Conservation (phyloP, 805 yeast genomes). For the Candida endomychidarum region DNA sequence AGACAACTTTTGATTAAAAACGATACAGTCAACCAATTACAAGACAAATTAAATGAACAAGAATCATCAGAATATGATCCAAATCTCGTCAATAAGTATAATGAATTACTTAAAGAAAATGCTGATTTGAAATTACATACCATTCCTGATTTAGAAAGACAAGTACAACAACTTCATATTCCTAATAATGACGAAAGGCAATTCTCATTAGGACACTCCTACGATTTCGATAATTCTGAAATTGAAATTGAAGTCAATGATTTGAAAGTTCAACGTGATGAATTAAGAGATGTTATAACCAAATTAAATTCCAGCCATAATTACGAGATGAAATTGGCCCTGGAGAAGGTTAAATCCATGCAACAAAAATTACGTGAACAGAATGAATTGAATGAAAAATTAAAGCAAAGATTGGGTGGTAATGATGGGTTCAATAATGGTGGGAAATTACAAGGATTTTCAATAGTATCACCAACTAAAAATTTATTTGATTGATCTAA, state of each 20-base stretch:
- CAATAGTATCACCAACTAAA: slow-evolving; percentile 35
- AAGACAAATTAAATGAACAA: slow-evolving; percentile 45
- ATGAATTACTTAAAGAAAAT: slow-evolving; percentile 40
- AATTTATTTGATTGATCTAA: slow-evolving; percentile 20
- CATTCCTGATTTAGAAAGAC: slow-evolving; percentile 49
- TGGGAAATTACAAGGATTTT: slow-evolving; percentile 41
- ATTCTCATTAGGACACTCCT: slow-evolving; percentile 9
- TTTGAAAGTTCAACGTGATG: slow-evolving; percentile 38
- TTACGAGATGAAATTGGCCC: slow-evolving; percentile 34
- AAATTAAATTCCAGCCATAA: slow-evolving; percentile 36
- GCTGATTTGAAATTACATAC: slow-evolving; percentile 41
- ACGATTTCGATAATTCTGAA: slow-evolving; percentile 9
- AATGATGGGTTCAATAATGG: slow-evolving; percentile 17
- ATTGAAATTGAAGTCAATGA: slow-evolving; percentile 21
- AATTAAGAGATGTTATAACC: slow-evolving; percentile 39
- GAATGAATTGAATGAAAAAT: slow-evolving; percentile 32
- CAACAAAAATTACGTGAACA: slow-evolving; percentile 31
- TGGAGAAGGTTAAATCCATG: slow-evolving; percentile 34
- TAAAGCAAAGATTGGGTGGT: slow-evolving; percentile 24
- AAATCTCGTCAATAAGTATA: slow-evolving; percentile 38
- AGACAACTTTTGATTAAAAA: slow-evolving; percentile 48
- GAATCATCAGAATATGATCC: slow-evolving; percentile 30
- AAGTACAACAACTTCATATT: neutral
- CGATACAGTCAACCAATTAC: slow-evolving; percentile 46
- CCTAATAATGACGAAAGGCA: slow-evolving; percentile 8